These are phyloP conservation scores for Rubia tinctorum DNA, from an alignment of 305 asterid species.

Conservation along the genomic window DNA sequence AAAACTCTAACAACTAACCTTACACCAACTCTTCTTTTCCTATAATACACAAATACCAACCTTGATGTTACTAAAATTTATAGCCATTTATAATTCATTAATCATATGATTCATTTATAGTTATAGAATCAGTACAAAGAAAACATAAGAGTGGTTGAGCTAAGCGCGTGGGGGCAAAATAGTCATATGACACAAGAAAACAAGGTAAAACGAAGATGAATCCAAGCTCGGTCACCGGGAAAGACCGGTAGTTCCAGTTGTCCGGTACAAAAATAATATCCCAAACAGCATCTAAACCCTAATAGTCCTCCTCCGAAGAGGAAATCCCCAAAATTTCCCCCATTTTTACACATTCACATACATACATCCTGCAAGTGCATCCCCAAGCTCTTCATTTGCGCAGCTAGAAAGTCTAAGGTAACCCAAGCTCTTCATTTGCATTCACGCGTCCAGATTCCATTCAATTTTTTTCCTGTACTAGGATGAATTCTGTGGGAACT, in stretches of 20 bases:
- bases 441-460: neutral
- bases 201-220: neutral
- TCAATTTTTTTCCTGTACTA: neutral
- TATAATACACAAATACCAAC: too few species aligned
- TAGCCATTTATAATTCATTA: too few species aligned
- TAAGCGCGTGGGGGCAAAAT: slow-evolving; percentile 2
- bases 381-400: neutral
- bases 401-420: slow-evolving; percentile 1
- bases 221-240: neutral
- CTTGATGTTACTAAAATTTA: too few species aligned
- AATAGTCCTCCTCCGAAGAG: neutral
- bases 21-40: too few species aligned
- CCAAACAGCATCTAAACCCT: slow-evolving; percentile 19
- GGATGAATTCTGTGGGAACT: neutral
- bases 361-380: neutral
- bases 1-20: too few species aligned
- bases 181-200: neutral
- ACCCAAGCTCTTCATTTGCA: neutral
- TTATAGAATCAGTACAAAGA: too few species aligned
- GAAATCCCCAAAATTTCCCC: neutral
- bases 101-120: too few species aligned
- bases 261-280: neutral
- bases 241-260: neutral
- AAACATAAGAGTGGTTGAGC: neutral
- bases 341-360: neutral